phyloP scores from a whole-genome alignment of 257 asterid species.

The Fraxinus pennsylvanica region DNA sequence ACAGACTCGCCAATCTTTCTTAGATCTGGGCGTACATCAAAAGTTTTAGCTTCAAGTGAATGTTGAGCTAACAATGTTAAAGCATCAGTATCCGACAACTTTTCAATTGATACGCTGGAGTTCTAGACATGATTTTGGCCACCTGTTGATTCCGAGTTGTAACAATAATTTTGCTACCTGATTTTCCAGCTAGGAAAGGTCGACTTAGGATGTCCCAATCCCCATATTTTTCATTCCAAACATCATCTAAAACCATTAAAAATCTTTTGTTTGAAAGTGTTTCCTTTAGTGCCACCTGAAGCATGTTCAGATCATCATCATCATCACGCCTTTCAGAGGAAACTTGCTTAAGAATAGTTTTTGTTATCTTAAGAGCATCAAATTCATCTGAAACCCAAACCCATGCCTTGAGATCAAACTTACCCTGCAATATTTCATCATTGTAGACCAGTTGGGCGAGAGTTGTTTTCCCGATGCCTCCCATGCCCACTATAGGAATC shows the following conservation, averaged over 20 bases:
- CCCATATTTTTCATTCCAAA: not conserved
- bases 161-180: not conserved
- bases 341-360: not conserved
- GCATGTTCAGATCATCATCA: not conserved
- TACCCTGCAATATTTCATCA: conserved; percentile 12
- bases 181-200: not conserved
- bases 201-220: not conserved
- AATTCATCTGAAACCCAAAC: conserved; percentile 19
- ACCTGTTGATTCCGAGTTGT: not conserved
- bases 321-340: not conserved
- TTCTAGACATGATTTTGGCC: not conserved
- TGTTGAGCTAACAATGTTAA: conserved; percentile 30
- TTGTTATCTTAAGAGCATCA: not conserved
- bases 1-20: conserved; percentile 24
- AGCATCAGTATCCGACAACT: conserved; percentile 19
- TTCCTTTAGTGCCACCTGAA: not conserved
- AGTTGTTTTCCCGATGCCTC: conserved; percentile 32
- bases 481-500: conserved; percentile 29
- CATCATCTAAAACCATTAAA: not conserved
- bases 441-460: conserved; percentile 26
- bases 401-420: conserved; percentile 26
- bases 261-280: not conserved
- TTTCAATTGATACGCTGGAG: not conserved
- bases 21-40: conserved; percentile 18
- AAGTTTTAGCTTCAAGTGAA: conserved; percentile 23